Evolutionary conservation across 768 basidiomycete genomes (phyloP).

Genomic region (Tulasnella sp.): DNA sequence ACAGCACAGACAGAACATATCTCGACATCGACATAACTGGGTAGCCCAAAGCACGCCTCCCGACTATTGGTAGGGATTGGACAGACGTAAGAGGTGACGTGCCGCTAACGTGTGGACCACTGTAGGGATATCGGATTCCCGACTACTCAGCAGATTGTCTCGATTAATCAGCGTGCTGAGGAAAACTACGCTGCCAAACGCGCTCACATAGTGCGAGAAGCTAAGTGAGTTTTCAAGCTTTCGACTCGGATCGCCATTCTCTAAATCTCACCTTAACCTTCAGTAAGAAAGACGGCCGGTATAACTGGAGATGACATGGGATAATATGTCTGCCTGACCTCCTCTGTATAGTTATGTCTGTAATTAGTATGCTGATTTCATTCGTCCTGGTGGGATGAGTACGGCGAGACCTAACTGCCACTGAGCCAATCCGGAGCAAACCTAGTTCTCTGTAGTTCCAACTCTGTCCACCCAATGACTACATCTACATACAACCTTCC

Average conservation of each 20-base stretch:
- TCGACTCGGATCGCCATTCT: not conserved
- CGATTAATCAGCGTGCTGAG: slow-evolving; percentile 66
- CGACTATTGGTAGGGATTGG: slow-evolving; percentile 51
- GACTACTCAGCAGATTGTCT: slow-evolving; percentile 66
- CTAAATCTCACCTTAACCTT: not conserved
- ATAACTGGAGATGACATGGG: not conserved
- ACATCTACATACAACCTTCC: not conserved
- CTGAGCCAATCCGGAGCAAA: not conserved
- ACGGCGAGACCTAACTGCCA: not conserved
- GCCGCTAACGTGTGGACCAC: not conserved
- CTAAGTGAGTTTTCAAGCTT: slow-evolving; percentile 35
- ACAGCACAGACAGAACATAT: slow-evolving; percentile 61
- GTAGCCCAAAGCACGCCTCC: slow-evolving; percentile 67
- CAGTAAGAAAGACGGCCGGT: slow-evolving; percentile 16
- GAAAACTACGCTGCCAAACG: slow-evolving; percentile 65
- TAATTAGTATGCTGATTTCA: not conserved
- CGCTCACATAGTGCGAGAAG: slow-evolving; percentile 51
- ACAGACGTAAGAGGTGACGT: not conserved
- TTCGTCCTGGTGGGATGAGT: not conserved
- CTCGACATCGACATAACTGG: slow-evolving; percentile 67
- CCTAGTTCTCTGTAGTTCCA: not conserved
- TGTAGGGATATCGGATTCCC: slow-evolving; percentile 75
- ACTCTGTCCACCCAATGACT: not conserved
- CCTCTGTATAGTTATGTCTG: not conserved
- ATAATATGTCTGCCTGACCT: not conserved